These are phyloP conservation scores for Colletotrichum sp. DNA, from an alignment of 2,329 filamentous ascomycete species.

Conservation along the genomic window DNA sequence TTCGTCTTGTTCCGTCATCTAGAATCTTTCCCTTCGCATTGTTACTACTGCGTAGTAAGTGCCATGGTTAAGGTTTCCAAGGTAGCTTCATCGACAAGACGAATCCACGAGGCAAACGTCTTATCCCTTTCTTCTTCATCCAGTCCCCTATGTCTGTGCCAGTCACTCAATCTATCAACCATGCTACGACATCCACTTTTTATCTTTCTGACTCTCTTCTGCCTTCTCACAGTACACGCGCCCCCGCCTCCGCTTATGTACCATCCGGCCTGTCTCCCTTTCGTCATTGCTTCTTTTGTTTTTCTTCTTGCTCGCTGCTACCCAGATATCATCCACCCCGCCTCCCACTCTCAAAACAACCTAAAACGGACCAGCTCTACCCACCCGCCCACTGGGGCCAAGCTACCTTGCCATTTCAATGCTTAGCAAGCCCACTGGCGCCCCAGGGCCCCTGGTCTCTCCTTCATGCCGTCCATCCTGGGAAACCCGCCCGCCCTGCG, in stretches of 20 bases:
- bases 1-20: background rate
- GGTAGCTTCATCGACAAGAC: background rate
- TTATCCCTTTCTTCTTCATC: background rate
- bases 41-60: too few relatives aligned
- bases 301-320: background rate
- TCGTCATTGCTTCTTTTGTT: conserved; percentile 11
- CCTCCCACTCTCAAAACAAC: background rate
- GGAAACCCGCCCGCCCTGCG: background rate
- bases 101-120: background rate
- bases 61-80: too few relatives aligned
- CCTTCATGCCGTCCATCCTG: background rate
- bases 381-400: background rate
- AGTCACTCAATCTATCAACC: background rate
- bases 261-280: background rate
- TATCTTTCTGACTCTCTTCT: background rate
- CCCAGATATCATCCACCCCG: background rate
- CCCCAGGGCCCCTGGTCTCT: background rate
- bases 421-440: background rate
- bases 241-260: background rate
- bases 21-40: background rate
- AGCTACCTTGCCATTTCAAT: background rate
- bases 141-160: background rate
- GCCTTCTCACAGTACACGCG: background rate
- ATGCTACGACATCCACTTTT: background rate
- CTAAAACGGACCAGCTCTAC: background rate